These are phyloP conservation scores for Carpinus fangiana DNA, from an alignment of 306 rosid species.

Conservation along the genomic window DNA sequence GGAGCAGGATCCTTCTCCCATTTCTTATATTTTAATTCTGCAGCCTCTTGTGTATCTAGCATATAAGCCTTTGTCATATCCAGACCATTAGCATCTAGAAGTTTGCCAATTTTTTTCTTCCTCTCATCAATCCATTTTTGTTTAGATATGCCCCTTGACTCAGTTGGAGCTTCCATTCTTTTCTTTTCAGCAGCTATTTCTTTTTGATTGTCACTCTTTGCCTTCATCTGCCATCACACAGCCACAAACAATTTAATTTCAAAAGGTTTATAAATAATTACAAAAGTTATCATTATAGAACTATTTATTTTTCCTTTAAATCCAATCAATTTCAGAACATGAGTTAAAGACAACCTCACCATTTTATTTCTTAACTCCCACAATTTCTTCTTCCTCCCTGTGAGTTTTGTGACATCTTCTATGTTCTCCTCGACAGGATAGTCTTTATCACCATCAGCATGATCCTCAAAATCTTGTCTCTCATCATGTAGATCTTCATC, in stretches of 20 bases:
- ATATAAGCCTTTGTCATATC: slow-evolving; percentile 82
- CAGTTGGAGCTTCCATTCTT: slow-evolving; percentile 89
- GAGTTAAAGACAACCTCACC: slow-evolving; percentile 43
- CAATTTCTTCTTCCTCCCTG: slow-evolving; percentile 78
- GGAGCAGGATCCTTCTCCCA: slow-evolving; percentile 99
- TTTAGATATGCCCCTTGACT: slow-evolving; percentile 92
- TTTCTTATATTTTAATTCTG: slow-evolving; percentile 84
- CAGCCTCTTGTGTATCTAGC: slow-evolving; percentile 95
- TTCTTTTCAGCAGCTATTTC: slow-evolving; percentile 92
- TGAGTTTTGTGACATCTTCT: slow-evolving; percentile 45
- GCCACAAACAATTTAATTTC: not conserved
- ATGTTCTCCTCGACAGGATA: slow-evolving; percentile 36
- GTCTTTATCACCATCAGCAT: slow-evolving; percentile 55
- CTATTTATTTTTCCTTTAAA: not conserved
- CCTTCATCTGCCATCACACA: slow-evolving; percentile 61
- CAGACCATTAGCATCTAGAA: slow-evolving; percentile 91
- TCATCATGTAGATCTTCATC: slow-evolving; percentile 54
- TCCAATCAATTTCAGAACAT: not conserved
- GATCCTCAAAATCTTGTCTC: slow-evolving; percentile 43
- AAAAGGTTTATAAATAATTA: not conserved
- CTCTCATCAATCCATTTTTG: slow-evolving; percentile 97
- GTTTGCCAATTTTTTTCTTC: slow-evolving; percentile 89
- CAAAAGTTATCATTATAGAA: slow-evolving; percentile 1
- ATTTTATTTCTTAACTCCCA: slow-evolving; percentile 84
- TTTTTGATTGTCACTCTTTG: slow-evolving; percentile 81